phyloP scores from a whole-genome alignment of 2,329 filamentous ascomycete species.

The Parastagonospora avenae region DNA sequence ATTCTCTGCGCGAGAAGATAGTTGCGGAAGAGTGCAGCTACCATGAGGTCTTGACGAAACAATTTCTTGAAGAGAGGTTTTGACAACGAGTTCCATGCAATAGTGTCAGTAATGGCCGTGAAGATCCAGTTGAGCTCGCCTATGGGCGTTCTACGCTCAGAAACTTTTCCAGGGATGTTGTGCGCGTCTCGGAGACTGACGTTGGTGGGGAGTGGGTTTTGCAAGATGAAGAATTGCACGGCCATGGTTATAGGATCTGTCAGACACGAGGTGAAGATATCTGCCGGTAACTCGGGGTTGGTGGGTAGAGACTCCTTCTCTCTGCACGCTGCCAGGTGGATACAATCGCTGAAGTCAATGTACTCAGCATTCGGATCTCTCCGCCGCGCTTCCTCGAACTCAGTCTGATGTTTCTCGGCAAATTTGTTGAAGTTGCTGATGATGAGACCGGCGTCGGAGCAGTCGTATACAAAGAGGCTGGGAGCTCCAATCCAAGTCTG shows the following conservation, averaged over 20 bases:
- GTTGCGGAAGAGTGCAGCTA: conserved; percentile 95
- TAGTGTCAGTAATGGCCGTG: conserved; percentile 97
- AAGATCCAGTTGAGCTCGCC: conserved; percentile 99
- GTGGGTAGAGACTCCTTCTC: conserved; percentile 92
- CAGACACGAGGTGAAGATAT: conserved; percentile 93
- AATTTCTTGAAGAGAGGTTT: conserved; percentile 93
- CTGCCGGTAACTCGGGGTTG: conserved; percentile 89
- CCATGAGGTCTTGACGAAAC: conserved; percentile 97
- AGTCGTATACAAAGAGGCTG: conserved; percentile 97
- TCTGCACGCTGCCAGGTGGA: conserved; percentile 90
- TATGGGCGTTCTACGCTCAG: conserved; percentile 89
- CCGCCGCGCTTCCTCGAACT: conserved; percentile 76
- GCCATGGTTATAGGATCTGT: conserved; percentile 99
- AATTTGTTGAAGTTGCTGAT: conserved; percentile 93
- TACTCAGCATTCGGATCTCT: conserved; percentile 72
- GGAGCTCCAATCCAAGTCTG: conserved; percentile 96
- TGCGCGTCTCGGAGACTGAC: conserved; percentile 82
- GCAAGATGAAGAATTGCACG: conserved; percentile 91
- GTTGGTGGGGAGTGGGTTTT: conserved; percentile 75
- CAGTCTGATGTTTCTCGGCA: conserved; percentile 90
- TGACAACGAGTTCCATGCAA: conserved; percentile 94
- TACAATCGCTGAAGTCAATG: conserved; percentile 78
- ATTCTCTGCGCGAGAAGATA: conserved; percentile 93
- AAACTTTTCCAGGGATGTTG: conserved; percentile 86
- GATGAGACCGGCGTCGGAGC: conserved; percentile 94